phyloP scores from a whole-genome alignment of 1,284 basidiomycete species.

The Trametes pubescens region DNA sequence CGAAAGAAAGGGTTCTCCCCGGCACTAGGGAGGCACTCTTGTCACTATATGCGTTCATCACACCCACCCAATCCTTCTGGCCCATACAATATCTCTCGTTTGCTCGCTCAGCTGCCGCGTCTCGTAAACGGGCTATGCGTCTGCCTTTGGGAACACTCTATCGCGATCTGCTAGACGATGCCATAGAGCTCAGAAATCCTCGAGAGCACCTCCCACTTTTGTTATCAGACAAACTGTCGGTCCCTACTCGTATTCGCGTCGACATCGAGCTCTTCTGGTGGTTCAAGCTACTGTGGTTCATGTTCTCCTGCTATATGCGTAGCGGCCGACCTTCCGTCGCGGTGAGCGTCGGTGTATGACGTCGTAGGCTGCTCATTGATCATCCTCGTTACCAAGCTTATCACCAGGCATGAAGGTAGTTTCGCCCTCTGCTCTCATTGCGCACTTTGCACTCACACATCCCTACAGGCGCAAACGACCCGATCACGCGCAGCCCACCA shows the following conservation, averaged over 20 bases:
- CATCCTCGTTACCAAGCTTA: background rate
- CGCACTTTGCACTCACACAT: background rate
- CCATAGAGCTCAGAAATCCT: conserved; percentile 44
- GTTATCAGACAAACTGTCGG: conserved; percentile 29
- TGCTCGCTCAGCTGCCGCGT: conserved; percentile 31
- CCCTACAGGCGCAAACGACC: background rate
- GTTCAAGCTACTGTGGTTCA: conserved; percentile 37
- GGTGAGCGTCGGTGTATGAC: background rate
- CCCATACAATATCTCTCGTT: conserved; percentile 43
- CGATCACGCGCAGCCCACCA: background rate
- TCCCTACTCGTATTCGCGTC: conserved; percentile 37
- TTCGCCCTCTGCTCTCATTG: background rate
- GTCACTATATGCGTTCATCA: conserved; percentile 44
- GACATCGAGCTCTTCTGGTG: conserved; percentile 42
- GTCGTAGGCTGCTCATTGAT: too few species aligned
- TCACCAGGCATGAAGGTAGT: conserved; percentile 16
- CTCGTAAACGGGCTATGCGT: background rate
- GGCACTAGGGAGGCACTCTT: conserved; percentile 34
- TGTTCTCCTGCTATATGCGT: conserved; percentile 26
- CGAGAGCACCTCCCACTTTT: conserved; percentile 41
- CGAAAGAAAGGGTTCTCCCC: background rate
- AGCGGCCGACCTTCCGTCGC: background rate
- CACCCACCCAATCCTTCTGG: conserved; percentile 48
- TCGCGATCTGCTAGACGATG: conserved; percentile 37
- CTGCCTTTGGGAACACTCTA: conserved; percentile 34